Evolutionary conservation across 2,329 filamentous ascomycete genomes (phyloP).

Genomic region (Ophiosphaerella narmari): DNA sequence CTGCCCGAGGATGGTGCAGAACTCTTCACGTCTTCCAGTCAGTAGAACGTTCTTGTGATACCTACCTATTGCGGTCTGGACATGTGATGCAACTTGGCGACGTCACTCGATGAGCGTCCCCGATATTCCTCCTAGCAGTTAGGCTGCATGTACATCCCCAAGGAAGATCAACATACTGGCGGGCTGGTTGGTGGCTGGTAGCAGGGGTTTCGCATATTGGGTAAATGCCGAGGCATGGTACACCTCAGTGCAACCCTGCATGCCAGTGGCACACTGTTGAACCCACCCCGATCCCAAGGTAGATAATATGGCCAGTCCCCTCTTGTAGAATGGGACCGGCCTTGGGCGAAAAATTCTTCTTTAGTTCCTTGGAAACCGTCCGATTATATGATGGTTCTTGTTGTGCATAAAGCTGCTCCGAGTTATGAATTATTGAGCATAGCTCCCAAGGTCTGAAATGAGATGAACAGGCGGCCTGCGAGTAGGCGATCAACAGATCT

Average conservation of each 20-base stretch:
- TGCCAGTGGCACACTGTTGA: no score
- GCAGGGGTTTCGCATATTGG: background rate
- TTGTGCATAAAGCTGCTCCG: no score
- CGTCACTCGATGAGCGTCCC: slow-evolving; percentile 2
- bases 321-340: no score
- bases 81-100: background rate
- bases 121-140: background rate
- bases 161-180: background rate
- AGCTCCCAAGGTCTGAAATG: no score
- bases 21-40: background rate
- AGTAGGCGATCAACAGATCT: no score
- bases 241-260: slow-evolving; percentile 1
- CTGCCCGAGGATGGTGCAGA: background rate
- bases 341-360: no score
- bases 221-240: slow-evolving; percentile 10
- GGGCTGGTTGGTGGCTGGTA: background rate
- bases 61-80: background rate
- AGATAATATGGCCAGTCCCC: no score
- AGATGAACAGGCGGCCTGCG: no score
- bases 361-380: no score
- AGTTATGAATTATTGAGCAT: no score
- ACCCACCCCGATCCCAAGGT: no score
- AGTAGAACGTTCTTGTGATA: background rate
- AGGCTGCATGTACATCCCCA: background rate
- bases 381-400: no score